A percentile compares a stretch with the other conserved stretches of the same genome.
Conservation (phyloP, 768 basidiomycete species). For the Rhizopogon vulgaris region DNA sequence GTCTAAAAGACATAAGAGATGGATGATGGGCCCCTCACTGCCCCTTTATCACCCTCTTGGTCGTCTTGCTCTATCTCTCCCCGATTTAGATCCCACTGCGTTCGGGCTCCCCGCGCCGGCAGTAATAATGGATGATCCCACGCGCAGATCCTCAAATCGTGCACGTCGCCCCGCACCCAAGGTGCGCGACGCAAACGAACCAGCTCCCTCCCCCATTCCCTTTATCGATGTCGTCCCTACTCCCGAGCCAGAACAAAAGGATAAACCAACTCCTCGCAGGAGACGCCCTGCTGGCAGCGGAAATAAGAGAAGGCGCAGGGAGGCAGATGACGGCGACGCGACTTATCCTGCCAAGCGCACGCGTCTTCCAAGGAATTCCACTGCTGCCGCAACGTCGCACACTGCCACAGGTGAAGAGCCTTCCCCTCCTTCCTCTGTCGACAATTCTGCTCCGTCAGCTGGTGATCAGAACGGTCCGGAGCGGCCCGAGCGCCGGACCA, state of each 20-base stretch:
- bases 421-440: constrained; percentile 31
- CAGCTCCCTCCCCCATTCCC: constrained; percentile 19
- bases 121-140: constrained; percentile 37
- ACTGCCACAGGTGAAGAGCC: constrained; percentile 33
- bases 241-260: constrained; percentile 33
- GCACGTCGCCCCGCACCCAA: constrained; percentile 44
- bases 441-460: constrained; percentile 18
- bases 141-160: constrained; percentile 38
- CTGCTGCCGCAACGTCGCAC: constrained; percentile 13
- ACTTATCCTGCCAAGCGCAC: constrained; percentile 70
- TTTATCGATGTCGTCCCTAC: constrained; percentile 16
- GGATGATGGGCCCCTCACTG: constrained; percentile 35
- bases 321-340: constrained; percentile 55
- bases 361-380: constrained; percentile 41
- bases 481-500: constrained; percentile 38
- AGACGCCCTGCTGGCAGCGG: constrained; percentile 33
- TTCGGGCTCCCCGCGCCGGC: constrained; percentile 49
- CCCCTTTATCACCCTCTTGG: constrained; percentile 69
- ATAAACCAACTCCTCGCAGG: constrained; percentile 47
- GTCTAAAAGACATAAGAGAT: constrained; percentile 10
- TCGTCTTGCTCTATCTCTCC: constrained; percentile 55
- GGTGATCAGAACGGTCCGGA: constrained; percentile 25
- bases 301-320: constrained; percentile 53
- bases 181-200: constrained; percentile 40
- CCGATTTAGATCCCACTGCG: constrained; percentile 50